Conservation (phyloP, 2,329 filamentous ascomycete genomes). For the Pestalotiopsis sp. region DNA sequence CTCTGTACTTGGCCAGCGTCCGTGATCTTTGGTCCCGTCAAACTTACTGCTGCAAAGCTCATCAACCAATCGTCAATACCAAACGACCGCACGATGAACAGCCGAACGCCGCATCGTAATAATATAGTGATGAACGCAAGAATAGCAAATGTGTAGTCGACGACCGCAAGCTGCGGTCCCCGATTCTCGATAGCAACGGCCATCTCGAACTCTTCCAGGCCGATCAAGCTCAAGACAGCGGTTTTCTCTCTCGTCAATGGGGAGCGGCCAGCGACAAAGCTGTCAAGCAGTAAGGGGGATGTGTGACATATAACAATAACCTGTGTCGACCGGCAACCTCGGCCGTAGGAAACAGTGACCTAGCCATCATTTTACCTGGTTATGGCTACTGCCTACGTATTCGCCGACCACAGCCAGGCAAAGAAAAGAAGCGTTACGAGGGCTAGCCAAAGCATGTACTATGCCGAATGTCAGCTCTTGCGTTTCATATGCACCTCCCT, state of each 20-base stretch:
- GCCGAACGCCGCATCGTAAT: conserved; percentile 3
- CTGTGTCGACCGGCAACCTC: not conserved
- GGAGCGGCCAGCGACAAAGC: not conserved
- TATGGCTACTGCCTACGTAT: not conserved
- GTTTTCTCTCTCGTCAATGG: not conserved
- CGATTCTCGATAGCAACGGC: not conserved
- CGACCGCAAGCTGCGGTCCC: conserved; percentile 4
- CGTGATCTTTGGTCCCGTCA: too few species aligned
- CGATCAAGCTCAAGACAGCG: not conserved
- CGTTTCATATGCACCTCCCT: not conserved
- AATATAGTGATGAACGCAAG: conserved; percentile 2
- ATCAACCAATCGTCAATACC: conserved; percentile 13
- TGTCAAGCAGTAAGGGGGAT: not conserved
- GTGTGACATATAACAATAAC: not conserved
- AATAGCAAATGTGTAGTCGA: conserved; percentile 4
- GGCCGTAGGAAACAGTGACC: not conserved
- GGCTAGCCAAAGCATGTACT: not conserved
- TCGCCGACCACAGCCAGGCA: not conserved
- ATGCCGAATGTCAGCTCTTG: conserved; percentile 4
- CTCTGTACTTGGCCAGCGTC: not conserved
- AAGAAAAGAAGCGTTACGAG: not conserved
- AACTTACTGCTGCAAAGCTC: conserved; percentile 10
- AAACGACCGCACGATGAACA: conserved; percentile 8
- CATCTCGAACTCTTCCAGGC: not conserved
- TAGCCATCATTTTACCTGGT: not conserved